These are phyloP conservation scores for Orychophragmus violaceus DNA, from an alignment of 345 rosid species.

Conservation along the genomic window DNA sequence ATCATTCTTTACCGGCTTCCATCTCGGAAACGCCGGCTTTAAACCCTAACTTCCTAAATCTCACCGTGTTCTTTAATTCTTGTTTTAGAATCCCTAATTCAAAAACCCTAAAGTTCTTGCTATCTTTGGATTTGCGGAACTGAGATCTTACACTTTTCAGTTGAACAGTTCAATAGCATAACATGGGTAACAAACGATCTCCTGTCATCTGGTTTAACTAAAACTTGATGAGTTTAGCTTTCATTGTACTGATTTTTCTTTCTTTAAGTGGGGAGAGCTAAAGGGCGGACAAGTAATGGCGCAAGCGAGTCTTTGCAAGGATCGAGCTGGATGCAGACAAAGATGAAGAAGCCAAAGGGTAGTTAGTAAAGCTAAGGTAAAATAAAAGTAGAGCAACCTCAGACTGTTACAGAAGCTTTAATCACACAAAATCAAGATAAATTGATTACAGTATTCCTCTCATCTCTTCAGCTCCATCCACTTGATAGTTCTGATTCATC, in stretches of 20 bases:
- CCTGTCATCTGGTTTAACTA: not conserved
- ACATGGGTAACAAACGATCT: slow-evolving; percentile 50
- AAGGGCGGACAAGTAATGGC: slow-evolving; percentile 83
- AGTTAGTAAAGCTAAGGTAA: slow-evolving; percentile 34
- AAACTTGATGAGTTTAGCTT: not conserved
- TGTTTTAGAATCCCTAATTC: no score
- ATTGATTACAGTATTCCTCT: no score
- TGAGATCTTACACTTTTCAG: no score
- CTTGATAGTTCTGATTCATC: not conserved
- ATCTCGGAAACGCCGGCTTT: no score
- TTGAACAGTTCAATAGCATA: slow-evolving; percentile 40
- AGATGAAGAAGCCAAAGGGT: slow-evolving; percentile 12
- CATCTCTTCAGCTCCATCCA: not conserved
- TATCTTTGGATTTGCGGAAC: no score
- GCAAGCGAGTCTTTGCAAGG: slow-evolving; percentile 71
- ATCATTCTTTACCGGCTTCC: no score
- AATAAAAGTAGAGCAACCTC: slow-evolving; percentile 34
- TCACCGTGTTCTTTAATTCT: no score
- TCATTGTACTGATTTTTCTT: not conserved
- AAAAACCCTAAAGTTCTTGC: no score
- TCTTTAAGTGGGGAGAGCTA: slow-evolving; percentile 75
- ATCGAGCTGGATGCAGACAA: slow-evolving; percentile 53
- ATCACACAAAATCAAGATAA: not conserved
- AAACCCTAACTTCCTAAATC: no score
- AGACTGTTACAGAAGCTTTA: slow-evolving; percentile 42